Evolutionary conservation across 768 basidiomycete species (phyloP).

Genomic region (Leucosporidium yakuticum): DNA sequence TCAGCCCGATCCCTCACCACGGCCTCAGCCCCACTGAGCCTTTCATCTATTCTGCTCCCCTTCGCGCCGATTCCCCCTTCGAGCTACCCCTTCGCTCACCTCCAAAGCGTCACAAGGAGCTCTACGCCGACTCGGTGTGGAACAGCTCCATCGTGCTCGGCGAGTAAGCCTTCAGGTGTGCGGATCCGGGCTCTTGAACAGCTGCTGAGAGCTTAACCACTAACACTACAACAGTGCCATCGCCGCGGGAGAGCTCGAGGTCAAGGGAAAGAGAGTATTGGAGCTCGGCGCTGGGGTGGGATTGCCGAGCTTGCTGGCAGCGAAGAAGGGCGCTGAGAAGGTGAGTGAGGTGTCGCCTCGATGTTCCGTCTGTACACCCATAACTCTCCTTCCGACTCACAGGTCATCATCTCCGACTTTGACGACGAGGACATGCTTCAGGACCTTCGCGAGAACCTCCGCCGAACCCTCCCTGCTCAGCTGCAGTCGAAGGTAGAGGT

Average conservation of each 20-base stretch:
- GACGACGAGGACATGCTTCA: slow-evolving; percentile 4
- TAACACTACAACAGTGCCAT: too few relatives aligned
- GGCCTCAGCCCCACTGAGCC: slow-evolving; percentile 3
- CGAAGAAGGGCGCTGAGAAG: slow-evolving; percentile 4
- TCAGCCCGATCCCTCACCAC: neutral
- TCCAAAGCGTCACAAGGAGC: neutral
- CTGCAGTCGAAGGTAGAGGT: neutral
- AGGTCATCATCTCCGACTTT: slow-evolving; percentile 22
- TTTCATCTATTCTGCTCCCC: slow-evolving; percentile 13
- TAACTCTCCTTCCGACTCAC: neutral
- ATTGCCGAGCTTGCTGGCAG: slow-evolving; percentile 11
- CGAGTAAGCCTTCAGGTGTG: too few relatives aligned
- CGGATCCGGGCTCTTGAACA: too few relatives aligned
- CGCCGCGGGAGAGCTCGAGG: slow-evolving; percentile 4
- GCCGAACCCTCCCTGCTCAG: neutral
- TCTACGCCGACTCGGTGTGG: slow-evolving; percentile 11
- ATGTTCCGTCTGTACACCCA: neutral
- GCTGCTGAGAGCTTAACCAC: too few relatives aligned
- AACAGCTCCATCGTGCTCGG: slow-evolving; percentile 9
- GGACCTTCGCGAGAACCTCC: neutral
- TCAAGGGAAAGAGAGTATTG: slow-evolving; percentile 15
- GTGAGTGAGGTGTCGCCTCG: too few relatives aligned
- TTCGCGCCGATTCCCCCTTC: slow-evolving; percentile 8
- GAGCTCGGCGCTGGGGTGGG: slow-evolving; percentile 19
- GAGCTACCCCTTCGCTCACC: slow-evolving; percentile 5